Base-by-base conservation (phyloP, 768 basidiomycete genomes). In the Lentinula raphanica region DNA sequence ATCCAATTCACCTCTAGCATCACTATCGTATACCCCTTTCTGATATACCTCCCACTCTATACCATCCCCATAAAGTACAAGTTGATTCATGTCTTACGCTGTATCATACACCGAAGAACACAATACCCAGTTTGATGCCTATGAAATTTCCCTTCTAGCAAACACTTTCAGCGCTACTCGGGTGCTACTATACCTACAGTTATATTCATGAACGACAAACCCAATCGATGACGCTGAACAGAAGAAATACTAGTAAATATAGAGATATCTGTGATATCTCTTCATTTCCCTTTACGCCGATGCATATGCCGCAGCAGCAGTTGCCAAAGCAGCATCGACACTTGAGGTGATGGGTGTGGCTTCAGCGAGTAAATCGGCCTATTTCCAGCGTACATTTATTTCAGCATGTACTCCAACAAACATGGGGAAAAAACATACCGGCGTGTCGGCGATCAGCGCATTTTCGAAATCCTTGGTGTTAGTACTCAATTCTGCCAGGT, bases 241-340 rank as follows among this genome's bases (percentile, higher is more conserved):
- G 13, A 35, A 35, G n/a, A n/a, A n/a, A n/a, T n/a, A n/a, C n/a
- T n/a, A n/a, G n/a, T n/a, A n/a, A n/a, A n/a, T n/a, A n/a, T n/a
- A n/a, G n/a, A n/a, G n/a, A n/a, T 13, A 13, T 35, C 8, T 35
- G 32, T 35, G 32, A 7, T 35, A 8, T 35, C 32, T 13, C 13
- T 29, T 4, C 12, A 29, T 48, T 5, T 5, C 25, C 19, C 13
- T 8, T 19, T 13, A 48, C 8, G 46, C 27, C n/a, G n/a, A n/a
- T 15, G 49, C 48, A 38, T 67, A 71, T 13, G 68, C 69, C 3
- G 65, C 63, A 46, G 65, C 66, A 8, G 72, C 72, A 12, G 61
- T 56, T 42, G 58, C 63, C 49, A 74, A 72, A 3, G 59, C 69
- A 7, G 57, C 57, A 50, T 58, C 58, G 40, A 72, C 63, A 11